phyloP scores from a whole-genome alignment of 1,284 basidiomycete species.

The Malassezia equina region DNA sequence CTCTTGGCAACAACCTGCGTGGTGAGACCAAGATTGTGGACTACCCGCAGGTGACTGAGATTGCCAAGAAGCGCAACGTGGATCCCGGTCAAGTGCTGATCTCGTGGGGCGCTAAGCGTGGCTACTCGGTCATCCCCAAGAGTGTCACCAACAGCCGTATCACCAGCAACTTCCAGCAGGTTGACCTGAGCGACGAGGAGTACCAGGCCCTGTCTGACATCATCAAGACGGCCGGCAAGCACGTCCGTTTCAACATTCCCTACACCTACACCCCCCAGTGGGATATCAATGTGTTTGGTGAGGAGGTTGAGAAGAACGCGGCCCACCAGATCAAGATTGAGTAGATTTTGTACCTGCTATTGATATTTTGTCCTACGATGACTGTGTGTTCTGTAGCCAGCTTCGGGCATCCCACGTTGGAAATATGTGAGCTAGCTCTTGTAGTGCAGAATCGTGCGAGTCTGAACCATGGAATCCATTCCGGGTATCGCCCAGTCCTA shows the following conservation, averaged over 20 bases:
- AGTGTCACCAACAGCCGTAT: constrained; percentile 46
- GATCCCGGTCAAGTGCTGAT: constrained; percentile 48
- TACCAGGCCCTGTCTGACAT: constrained; percentile 32
- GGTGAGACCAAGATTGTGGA: constrained; percentile 36
- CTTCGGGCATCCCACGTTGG: constrained; percentile 8
- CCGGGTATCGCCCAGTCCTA: constrained; percentile 40
- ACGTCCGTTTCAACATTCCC: constrained; percentile 44
- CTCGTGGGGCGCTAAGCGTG: constrained; percentile 49
- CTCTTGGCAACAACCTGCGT: constrained; percentile 48
- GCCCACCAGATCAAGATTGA: constrained; percentile 30
- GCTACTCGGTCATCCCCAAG: constrained; percentile 50
- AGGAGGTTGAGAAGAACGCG: constrained; percentile 30
- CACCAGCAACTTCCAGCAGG: constrained; percentile 45
- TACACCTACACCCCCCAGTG: constrained; percentile 27
- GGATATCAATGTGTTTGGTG: constrained; percentile 40
- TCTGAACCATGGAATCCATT: constrained; percentile 43
- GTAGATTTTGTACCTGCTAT: constrained; percentile 12
- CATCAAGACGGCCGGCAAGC: constrained; percentile 30
- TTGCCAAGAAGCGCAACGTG: constrained; percentile 45
- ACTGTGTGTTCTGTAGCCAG: background rate
- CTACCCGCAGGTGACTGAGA: constrained; percentile 42
- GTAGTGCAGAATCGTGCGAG: constrained; percentile 5
- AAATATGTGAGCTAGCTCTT: constrained; percentile 7
- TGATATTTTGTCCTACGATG: background rate
- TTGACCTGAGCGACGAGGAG: constrained; percentile 45